phyloP scores from a whole-genome alignment of 2,329 filamentous ascomycete species.

The Exophiala viscosa region DNA sequence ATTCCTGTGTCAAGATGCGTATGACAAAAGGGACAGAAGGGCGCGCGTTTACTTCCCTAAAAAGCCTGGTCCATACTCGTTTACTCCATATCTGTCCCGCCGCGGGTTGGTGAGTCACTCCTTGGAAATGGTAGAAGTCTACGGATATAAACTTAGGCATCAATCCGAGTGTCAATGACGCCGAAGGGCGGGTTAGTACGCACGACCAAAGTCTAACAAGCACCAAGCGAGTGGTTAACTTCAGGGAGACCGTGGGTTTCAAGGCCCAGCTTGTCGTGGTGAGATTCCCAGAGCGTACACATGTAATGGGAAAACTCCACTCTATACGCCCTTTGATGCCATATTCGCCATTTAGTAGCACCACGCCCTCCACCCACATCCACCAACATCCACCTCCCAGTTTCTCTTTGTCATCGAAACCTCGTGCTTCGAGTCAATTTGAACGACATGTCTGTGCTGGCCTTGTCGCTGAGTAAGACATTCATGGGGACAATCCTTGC shows the following conservation, averaged over 20 bases:
- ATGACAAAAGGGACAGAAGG: too few relatives aligned
- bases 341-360: not conserved
- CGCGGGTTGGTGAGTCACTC: too few relatives aligned
- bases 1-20: too few relatives aligned
- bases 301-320: conserved; percentile 4
- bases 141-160: too few relatives aligned
- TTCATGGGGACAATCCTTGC: too few relatives aligned
- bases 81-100: too few relatives aligned
- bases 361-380: not conserved
- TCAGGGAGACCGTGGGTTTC: not conserved
- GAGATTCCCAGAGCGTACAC: too few relatives aligned
- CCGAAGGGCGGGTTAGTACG: not conserved
- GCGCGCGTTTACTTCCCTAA: too few relatives aligned
- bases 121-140: too few relatives aligned
- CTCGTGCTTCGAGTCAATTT: conserved; percentile 1
- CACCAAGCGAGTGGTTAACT: not conserved
- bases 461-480: too few relatives aligned
- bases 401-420: conserved; percentile 11
- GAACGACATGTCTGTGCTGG: not conserved
- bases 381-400: not conserved
- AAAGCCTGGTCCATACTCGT: too few relatives aligned
- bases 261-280: not conserved
- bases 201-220: not conserved
- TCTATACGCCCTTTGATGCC: conserved; percentile 1
- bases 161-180: not conserved